These are phyloP conservation scores for Eimeria acervulina DNA, from an alignment of 169 alveolate genomes.

Conservation along the genomic window DNA sequence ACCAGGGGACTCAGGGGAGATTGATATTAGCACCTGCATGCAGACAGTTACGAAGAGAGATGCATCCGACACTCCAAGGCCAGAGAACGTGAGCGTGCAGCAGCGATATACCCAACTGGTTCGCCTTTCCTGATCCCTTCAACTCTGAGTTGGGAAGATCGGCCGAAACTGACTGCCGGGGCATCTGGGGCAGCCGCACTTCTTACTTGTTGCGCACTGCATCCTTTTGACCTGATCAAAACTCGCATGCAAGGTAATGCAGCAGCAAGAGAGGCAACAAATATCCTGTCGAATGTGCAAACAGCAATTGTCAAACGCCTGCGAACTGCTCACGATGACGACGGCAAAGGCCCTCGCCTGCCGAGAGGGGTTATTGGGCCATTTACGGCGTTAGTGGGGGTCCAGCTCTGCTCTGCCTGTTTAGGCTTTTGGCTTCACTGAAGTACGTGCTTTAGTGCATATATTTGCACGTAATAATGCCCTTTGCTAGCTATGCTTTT, in stretches of 20 bases:
- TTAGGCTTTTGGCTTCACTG: neutral
- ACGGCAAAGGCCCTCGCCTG: neutral
- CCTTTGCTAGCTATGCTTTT: neutral
- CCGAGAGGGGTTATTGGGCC: neutral
- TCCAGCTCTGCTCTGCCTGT: neutral
- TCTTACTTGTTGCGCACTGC: constrained; percentile 79
- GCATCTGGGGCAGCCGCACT: constrained; percentile 84
- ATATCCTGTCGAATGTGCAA: neutral
- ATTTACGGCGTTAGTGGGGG: too few species aligned
- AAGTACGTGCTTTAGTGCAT: neutral
- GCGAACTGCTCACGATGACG: neutral
- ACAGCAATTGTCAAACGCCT: neutral
- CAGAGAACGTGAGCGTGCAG: neutral
- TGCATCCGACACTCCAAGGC: neutral
- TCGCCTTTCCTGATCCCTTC: neutral
- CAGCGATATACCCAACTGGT: neutral
- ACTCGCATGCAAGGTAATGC: constrained; percentile 83
- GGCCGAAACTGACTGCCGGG: constrained; percentile 64
- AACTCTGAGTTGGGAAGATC: neutral
- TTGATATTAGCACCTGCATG: neutral
- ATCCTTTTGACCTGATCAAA: constrained; percentile 83
- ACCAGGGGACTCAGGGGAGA: neutral
- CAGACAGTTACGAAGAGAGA: constrained; percentile 10
- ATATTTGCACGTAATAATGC: neutral
- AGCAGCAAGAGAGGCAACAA: neutral